phyloP scores from a whole-genome alignment of 1,139 yeast genomes.

The Suhomyces anneliseae region DNA sequence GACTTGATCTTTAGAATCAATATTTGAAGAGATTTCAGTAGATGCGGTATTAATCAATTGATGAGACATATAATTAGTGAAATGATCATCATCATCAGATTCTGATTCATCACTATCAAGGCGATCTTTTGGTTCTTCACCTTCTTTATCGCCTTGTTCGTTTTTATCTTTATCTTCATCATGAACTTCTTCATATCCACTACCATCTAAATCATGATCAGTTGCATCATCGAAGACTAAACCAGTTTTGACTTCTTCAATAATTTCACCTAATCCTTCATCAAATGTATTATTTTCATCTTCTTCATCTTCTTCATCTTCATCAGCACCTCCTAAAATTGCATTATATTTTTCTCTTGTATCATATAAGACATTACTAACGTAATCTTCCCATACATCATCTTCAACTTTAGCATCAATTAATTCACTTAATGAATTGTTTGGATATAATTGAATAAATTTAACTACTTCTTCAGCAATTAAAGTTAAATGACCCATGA shows the following conservation, averaged over 20 bases:
- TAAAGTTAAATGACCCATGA: slow-evolving; percentile 94
- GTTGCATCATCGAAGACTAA: slow-evolving; percentile 36
- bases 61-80: slow-evolving; percentile 81
- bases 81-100: slow-evolving; percentile 40
- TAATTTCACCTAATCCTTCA: slow-evolving; percentile 52
- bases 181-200: slow-evolving; percentile 21
- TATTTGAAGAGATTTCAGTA: slow-evolving; percentile 48
- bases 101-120: slow-evolving; percentile 25
- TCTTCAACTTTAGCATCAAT: slow-evolving; percentile 61
- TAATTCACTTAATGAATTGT: slow-evolving; percentile 56
- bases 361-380: slow-evolving; percentile 77
- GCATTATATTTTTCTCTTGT: slow-evolving; percentile 94
- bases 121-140: slow-evolving; percentile 18
- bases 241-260: slow-evolving; percentile 39
- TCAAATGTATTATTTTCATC: slow-evolving; percentile 46
- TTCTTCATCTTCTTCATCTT: slow-evolving; percentile 40
- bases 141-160: slow-evolving; percentile 32
- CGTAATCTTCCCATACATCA: slow-evolving; percentile 80
- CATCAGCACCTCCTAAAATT: slow-evolving; percentile 76
- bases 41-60: slow-evolving; percentile 68
- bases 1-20: slow-evolving; percentile 20
- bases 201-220: slow-evolving; percentile 33
- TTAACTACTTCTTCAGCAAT: slow-evolving; percentile 97
- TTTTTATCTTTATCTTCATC: slow-evolving; percentile 26
- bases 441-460: slow-evolving; percentile 75